Evolutionary conservation across 225 moss, liverwort and hornwort genomes (phyloP), one percentile per base, ranked within the genome.

Genomic region (Bryum argenteum): DNA sequence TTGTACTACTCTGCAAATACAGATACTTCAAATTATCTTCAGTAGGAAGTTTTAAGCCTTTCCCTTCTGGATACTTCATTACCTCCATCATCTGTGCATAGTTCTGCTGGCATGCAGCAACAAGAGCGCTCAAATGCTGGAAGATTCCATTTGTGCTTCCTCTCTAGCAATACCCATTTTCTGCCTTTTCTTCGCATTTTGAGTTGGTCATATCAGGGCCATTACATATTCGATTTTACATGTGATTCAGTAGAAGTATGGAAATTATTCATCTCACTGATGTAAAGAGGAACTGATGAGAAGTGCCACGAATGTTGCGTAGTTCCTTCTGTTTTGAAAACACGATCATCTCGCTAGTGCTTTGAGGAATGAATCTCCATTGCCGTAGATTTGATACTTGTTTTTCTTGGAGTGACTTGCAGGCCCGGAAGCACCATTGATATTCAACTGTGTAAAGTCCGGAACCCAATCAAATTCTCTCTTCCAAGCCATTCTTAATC

Each of bases 401-500:
- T 44, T 18, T 47, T 61, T 48, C 22, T 66, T 65, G 65, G 78
- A 69, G 54, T 65, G 64, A 16, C 9, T 20, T 58, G 69, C 88
- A 95, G 91, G 93, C 22, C 93, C 89, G 13, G 91, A 88, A 62
- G 93, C 93, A 56, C 96, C 93, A 11, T 54, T 53, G 42, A 58
- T 89, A 54, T 93, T 96, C 60, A 96, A 90, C 74, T 93, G 91
- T 82, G 92, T 95, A 45, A 80, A 67, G 83, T 83, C 56, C 45
- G 9, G 18, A 12, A 39, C 43, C 63, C 52, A 0, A 72, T 77
- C 59, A 71, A 20, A 50, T 66, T 28, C 65, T 13, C 54, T 65
- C 24, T n/a, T 72, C n/a, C 33, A 17, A 17, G 56, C 4, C 56
- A 17, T 16, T 16, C 33, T 38, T 11, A 50, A 21, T 7, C 24